Evolutionary conservation across 257 asterid species (phyloP).

Genomic region (Solanum peruvianum): DNA sequence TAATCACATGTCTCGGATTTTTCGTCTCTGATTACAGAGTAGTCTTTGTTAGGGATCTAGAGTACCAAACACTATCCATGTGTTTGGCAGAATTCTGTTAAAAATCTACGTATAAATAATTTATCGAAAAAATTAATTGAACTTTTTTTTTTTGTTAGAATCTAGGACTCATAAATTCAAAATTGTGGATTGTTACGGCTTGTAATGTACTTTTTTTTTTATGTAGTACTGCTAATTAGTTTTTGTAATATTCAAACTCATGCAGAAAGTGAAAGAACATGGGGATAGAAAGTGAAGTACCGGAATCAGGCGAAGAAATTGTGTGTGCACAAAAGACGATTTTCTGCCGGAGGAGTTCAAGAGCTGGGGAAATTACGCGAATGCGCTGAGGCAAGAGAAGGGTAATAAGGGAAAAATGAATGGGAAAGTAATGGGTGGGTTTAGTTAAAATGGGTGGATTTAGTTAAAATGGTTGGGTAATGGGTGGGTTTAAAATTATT

Average conservation of each 20-base stretch:
- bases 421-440: no score
- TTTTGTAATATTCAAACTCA: background rate
- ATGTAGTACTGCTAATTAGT: background rate
- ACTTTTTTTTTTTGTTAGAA: background rate
- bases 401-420: no score
- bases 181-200: background rate
- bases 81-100: background rate
- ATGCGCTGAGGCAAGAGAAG: constrained; percentile 40
- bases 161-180: background rate
- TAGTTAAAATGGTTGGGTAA: no score
- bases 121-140: background rate
- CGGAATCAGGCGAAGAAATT: constrained; percentile 27
- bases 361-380: constrained; percentile 48
- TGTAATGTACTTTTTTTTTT: background rate
- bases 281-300: constrained; percentile 15
- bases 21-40: background rate
- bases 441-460: no score
- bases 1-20: background rate
- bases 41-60: background rate
- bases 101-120: background rate
- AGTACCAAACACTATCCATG: background rate
- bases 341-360: constrained; percentile 75
- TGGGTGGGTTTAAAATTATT: no score
- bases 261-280: background rate
- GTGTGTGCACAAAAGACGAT: constrained; percentile 50